Evolutionary conservation across 2,329 filamentous ascomycete genomes (phyloP).

Genomic region (Cordyceps javanica): DNA sequence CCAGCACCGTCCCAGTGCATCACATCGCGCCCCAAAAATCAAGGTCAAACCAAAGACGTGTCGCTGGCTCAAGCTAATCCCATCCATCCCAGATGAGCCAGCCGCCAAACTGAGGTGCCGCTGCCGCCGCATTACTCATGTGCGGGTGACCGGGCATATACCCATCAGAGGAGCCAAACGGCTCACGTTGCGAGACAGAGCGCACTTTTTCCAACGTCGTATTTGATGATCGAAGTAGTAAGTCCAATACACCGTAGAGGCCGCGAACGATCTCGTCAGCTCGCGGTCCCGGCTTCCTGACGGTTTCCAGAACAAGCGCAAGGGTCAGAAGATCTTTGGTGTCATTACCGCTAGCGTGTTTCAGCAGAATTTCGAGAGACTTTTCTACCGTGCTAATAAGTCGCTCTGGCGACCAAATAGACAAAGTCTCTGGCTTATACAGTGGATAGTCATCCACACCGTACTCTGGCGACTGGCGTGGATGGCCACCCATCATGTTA

Average conservation of each 20-base stretch:
- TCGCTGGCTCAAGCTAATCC: conserved; percentile 22
- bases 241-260: conserved; percentile 37
- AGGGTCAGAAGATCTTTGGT: conserved; percentile 45
- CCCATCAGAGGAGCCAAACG: conserved; percentile 21
- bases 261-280: conserved; percentile 36
- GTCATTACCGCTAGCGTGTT: conserved; percentile 42
- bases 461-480: conserved; percentile 29
- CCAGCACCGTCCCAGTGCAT: not conserved
- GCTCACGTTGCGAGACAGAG: conserved; percentile 16
- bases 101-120: conserved; percentile 25
- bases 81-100: conserved; percentile 37
- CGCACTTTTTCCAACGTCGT: conserved; percentile 33
- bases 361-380: conserved; percentile 39
- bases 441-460: conserved; percentile 27
- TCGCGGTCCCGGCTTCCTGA: conserved; percentile 35
- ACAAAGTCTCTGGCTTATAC: conserved; percentile 29
- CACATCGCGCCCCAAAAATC: not conserved
- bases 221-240: conserved; percentile 38
- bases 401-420: conserved; percentile 36
- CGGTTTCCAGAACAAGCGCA: conserved; percentile 41
- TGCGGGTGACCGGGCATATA: conserved; percentile 23
- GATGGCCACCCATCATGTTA: conserved; percentile 22
- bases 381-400: conserved; percentile 41
- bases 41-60: not conserved
- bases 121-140: conserved; percentile 22